These are phyloP conservation scores for Melastoma candidum DNA, from an alignment of 441 rosid genomes.

Conservation along the genomic window DNA sequence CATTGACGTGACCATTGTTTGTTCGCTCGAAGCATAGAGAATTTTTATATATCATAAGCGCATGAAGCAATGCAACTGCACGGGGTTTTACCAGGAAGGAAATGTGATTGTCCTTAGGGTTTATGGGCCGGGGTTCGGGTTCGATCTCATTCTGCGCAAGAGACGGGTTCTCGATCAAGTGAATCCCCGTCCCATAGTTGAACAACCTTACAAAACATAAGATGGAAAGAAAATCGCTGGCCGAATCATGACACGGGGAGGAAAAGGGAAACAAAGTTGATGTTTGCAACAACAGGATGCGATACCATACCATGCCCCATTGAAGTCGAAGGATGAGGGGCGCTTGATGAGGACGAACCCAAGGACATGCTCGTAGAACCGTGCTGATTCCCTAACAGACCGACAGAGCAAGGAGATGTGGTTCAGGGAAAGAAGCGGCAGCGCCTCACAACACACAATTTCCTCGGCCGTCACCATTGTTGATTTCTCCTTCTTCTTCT, in stretches of 20 bases:
- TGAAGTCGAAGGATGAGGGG: slow-evolving; percentile 70
- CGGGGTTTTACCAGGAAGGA: slow-evolving; percentile 43
- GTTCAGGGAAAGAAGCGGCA: slow-evolving; percentile 46
- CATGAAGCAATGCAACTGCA: background rate
- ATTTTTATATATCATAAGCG: background rate
- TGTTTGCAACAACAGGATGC: too few relatives aligned
- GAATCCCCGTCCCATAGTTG: slow-evolving; percentile 58
- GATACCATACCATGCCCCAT: background rate
- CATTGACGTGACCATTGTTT: too few relatives aligned
- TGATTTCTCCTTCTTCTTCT: too few relatives aligned
- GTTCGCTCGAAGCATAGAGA: background rate
- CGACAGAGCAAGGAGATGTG: slow-evolving; percentile 48
- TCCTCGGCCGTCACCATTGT: slow-evolving; percentile 28
- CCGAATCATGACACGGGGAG: background rate
- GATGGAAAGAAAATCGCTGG: background rate
- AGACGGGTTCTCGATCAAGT: slow-evolving; percentile 57
- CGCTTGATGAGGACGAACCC: slow-evolving; percentile 60
- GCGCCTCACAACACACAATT: slow-evolving; percentile 12
- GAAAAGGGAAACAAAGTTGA: too few relatives aligned
- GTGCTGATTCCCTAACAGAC: slow-evolving; percentile 38
- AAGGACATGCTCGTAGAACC: slow-evolving; percentile 50
- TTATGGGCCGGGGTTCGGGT: slow-evolving; percentile 36
- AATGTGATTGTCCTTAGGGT: slow-evolving; percentile 64
- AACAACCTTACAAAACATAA: slow-evolving; percentile 29
- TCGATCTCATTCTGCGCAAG: slow-evolving; percentile 28